phyloP scores from a whole-genome alignment of 495 filamentous ascomycete species.

The Daldinia grandis region DNA sequence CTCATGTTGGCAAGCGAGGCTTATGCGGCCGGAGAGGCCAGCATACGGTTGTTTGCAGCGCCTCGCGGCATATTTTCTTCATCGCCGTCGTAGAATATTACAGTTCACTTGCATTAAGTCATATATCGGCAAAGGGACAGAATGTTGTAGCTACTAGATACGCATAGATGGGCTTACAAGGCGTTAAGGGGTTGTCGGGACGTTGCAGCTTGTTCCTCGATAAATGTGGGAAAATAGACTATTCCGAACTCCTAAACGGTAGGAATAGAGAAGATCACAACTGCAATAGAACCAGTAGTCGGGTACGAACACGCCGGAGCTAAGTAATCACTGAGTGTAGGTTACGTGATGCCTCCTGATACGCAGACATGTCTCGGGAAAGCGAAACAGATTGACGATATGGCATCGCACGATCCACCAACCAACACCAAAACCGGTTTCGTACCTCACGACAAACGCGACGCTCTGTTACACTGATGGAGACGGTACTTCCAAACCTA shows the following conservation, averaged over 20 bases:
- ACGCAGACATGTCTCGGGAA: slow-evolving; percentile 38
- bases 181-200: slow-evolving; percentile 7
- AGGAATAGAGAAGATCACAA: background rate
- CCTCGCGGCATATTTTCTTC: slow-evolving; percentile 8
- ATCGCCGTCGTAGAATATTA: background rate
- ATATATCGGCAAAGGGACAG: background rate
- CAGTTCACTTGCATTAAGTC: slow-evolving; percentile 7
- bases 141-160: background rate
- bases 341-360: slow-evolving; percentile 1
- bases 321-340: background rate
- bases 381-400: slow-evolving; percentile 25
- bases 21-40: slow-evolving; percentile 18
- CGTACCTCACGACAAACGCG: slow-evolving; percentile 28
- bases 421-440: slow-evolving; percentile 24
- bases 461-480: slow-evolving; percentile 8
- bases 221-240: background rate
- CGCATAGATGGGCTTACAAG: background rate
- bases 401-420: slow-evolving; percentile 16
- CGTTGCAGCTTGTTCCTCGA: background rate
- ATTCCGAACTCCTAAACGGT: background rate
- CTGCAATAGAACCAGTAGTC: background rate
- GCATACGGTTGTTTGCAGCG: slow-evolving; percentile 22
- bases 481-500: slow-evolving; percentile 9
- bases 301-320: background rate
- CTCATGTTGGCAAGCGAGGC: slow-evolving; percentile 31